Base-by-base conservation (phyloP, 2,329 filamentous ascomycete genomes). In the Sphaerulina musiva region DNA sequence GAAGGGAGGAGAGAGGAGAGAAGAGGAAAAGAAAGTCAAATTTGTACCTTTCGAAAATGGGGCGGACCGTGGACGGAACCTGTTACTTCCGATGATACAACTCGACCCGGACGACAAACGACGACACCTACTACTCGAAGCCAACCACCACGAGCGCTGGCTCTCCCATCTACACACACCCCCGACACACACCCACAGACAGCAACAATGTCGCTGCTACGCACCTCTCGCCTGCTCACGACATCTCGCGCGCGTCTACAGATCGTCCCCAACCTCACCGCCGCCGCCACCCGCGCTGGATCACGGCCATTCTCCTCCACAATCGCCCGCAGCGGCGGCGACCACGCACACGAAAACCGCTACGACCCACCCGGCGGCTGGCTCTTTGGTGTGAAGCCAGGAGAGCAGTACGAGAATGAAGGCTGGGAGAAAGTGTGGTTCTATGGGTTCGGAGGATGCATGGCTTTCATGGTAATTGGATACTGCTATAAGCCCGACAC, bases 401-500 rank as follows among this genome's bases (percentile, higher is more conserved):
- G 91, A 59, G 89, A 96, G 82, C 95, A 96, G 79, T 84, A 89
- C 70, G 83, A 95, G 80, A 87, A 89, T 73, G 93, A 98, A 77
- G 93, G 92, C 49, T 98, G 93, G 93, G 93, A 98, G 80, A 83
- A 79, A 62, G 75, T 90, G 53, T 91, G 86, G 78, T 86, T 86
- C 71, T 88, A 87, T 71, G 90, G 91, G 47, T 90, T 95, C 73
- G 87, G 85, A 70, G 89, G 88, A 51, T 86, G 84, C 68, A 74
- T 95, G 68, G 74, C 83, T 29, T 78, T 89, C 61, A 85, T 84
- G 51, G 83, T 81, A 58, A 78, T 96, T 62, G 89, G 87, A 62
- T 89, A 95, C 76, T 89, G 89, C 59, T 97, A 93, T 72, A 97
- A 97, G 84, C 93, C 93, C 50, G 93, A 98, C 80, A 97, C 92